phyloP scores from a whole-genome alignment of 1,284 basidiomycete genomes.

The Melampsora americana region DNA sequence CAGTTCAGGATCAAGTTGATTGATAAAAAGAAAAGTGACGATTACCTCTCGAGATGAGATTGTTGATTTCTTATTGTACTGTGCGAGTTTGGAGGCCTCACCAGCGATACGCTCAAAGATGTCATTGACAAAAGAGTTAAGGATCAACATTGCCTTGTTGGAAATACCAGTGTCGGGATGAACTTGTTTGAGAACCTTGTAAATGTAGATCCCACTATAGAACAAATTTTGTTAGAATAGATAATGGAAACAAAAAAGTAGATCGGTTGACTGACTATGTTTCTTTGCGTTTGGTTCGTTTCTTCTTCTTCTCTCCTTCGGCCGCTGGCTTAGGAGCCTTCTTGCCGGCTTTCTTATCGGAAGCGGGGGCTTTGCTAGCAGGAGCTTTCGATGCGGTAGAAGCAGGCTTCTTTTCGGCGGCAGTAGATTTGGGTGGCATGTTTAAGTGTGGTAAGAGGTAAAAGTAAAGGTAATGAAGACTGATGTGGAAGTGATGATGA shows the following conservation, averaged over 20 bases:
- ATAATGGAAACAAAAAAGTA: constrained; percentile 45
- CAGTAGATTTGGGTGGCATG: constrained; percentile 46
- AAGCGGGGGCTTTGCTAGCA: constrained; percentile 54
- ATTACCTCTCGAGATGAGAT: constrained; percentile 53
- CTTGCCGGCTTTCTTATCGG: constrained; percentile 60
- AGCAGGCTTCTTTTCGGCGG: constrained; percentile 58
- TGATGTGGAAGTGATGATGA: constrained; percentile 6
- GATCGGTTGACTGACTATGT: constrained; percentile 51
- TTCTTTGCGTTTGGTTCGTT: constrained; percentile 62
- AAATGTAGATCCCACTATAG: constrained; percentile 53
- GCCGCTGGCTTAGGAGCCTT: constrained; percentile 62
- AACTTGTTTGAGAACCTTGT: constrained; percentile 63
- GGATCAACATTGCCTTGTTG: constrained; percentile 58
- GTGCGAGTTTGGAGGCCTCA: constrained; percentile 55
- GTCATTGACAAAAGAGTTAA: constrained; percentile 56
- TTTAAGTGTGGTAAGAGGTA: not conserved
- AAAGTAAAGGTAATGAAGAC: constrained; percentile 1
- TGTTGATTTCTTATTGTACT: constrained; percentile 87
- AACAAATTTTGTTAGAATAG: constrained; percentile 44
- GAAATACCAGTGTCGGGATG: constrained; percentile 57
- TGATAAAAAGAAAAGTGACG: not conserved
- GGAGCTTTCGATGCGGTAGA: constrained; percentile 62
- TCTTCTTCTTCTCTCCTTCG: constrained; percentile 64
- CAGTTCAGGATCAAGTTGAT: not conserved
- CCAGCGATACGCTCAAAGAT: constrained; percentile 57